Base-by-base conservation (phyloP, 2,329 filamentous ascomycete species). In the Fusarium bulbicola region DNA sequence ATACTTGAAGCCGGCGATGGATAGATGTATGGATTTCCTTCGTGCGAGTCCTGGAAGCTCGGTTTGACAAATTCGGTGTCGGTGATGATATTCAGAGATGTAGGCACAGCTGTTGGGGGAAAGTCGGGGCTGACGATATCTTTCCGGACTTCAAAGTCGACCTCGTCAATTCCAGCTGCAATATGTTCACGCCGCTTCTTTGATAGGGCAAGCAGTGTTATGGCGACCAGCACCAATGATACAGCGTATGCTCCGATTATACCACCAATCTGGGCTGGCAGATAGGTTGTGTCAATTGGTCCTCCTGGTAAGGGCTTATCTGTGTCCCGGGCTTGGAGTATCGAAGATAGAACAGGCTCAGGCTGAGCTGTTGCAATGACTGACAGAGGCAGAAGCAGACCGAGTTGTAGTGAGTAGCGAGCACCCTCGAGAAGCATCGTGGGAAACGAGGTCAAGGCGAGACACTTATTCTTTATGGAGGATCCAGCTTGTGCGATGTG, bases 201-300 rank as follows among this genome's bases (percentile, higher is more conserved):
- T 59, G 87, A 84, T 13, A 94, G 85, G 28, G 88, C 80, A 46
- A 94, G 84, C 13, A 95, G 84, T 52, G 89, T 84, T 39, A 90
- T 85, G 76, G 93, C 91, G 77, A 96, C 90, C 77, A 96, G 82
- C 77, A 94, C 86, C 79, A 97, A 87, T 40, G 91, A 93, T 68
- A 94, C 81, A 66, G 95, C 87, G 89, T 98, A 98, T 66, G 93
- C 92, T 69, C 92, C 94, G 66, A 95, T 88, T 68, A 98, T 93
- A 74, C 92, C 94, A 72, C 93, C 92, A 75, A 98, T 91, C 82
- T 98, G 92, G 66, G 90, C 91, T 24, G 95, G 94, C 28, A 98
- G 89, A 63, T 92, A 90, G 24, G 87, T 83, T 72, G 84, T 84
- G 80, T 95, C 85, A 54, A 90, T 81, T 42, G 91, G 89, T 76